These are phyloP conservation scores for Rhizopus delemar DNA, from an alignment of 371 early-diverging fungal species.

Conservation along the genomic window DNA sequence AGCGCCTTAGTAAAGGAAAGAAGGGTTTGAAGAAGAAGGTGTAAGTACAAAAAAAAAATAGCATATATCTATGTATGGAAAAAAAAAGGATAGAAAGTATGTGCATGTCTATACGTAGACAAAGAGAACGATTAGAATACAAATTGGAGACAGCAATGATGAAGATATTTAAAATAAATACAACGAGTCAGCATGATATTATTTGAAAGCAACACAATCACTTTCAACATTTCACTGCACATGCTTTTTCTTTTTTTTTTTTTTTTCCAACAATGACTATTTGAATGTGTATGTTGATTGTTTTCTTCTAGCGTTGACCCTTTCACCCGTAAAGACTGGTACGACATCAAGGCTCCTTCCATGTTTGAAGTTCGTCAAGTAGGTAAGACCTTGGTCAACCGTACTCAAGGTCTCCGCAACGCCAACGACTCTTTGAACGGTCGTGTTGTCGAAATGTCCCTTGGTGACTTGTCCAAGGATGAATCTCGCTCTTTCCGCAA, in stretches of 20 bases:
- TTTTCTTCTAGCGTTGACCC: conserved; percentile 75
- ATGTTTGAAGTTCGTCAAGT: conserved; percentile 92
- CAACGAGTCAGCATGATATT: too few species aligned
- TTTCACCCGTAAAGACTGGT: conserved; percentile 99
- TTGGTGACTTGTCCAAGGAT: conserved; percentile 97
- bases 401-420: conserved; percentile 97
- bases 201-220: too few species aligned
- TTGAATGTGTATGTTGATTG: too few species aligned
- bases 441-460: conserved; percentile 97
- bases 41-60: conserved; percentile 59
- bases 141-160: too few species aligned
- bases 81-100: conserved; percentile 2
- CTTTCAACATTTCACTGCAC: conserved; percentile 49
- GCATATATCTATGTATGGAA: neutral
- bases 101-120: too few species aligned
- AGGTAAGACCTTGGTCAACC: conserved; percentile 99
- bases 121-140: too few species aligned
- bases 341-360: conserved; percentile 97
- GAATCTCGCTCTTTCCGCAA: conserved; percentile 96
- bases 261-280: too few species aligned
- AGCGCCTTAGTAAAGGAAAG: conserved; percentile 94
- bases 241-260: conserved; percentile 56
- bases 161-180: too few species aligned
- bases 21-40: conserved; percentile 97
- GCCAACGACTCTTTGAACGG: conserved; percentile 96